These are phyloP conservation scores for Aspergillus clavatus DNA, from an alignment of 2,329 filamentous ascomycete genomes.

Conservation along the genomic window DNA sequence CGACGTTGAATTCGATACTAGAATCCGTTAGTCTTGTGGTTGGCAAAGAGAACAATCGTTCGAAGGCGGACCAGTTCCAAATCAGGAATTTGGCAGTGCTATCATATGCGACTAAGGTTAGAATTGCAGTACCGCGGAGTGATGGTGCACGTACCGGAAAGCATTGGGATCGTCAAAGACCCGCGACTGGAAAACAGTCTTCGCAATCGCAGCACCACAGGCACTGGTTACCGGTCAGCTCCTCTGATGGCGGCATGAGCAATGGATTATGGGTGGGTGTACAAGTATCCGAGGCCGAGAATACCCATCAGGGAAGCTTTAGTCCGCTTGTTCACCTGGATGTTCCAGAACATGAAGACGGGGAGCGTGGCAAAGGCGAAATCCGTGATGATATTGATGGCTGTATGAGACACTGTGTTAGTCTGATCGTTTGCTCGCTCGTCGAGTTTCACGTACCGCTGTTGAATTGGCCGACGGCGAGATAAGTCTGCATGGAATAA, in stretches of 20 bases:
- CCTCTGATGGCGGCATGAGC: background rate
- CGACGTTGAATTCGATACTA: conserved; percentile 41
- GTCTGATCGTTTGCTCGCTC: background rate
- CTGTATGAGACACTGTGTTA: conserved; percentile 18
- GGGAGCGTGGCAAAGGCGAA: conserved; percentile 42
- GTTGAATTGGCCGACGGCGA: conserved; percentile 25
- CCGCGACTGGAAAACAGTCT: conserved; percentile 24
- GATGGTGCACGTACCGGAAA: conserved; percentile 25
- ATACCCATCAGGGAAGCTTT: conserved; percentile 40
- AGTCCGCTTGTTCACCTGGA: conserved; percentile 21
- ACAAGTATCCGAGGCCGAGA: conserved; percentile 43
- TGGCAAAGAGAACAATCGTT: background rate
- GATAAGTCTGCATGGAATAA: conserved; percentile 40
- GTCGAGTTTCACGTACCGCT: conserved; percentile 29
- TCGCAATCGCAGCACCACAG: conserved; percentile 39
- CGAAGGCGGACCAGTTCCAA: conserved; percentile 18
- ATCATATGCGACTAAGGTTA: background rate
- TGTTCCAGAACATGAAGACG: conserved; percentile 39
- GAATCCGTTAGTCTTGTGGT: background rate
- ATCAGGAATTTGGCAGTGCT: conserved; percentile 6
- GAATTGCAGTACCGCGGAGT: conserved; percentile 4
- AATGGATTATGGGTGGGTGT: conserved; percentile 11
- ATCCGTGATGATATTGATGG: conserved; percentile 44
- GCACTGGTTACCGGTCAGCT: conserved; percentile 23
- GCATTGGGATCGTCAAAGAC: conserved; percentile 28